A percentile compares a stretch with the other conserved stretches of the same genome.
These are phyloP conservation scores for Claviceps cyperi DNA, from an alignment of 2,329 filamentous ascomycete genomes.

Conservation along the genomic window DNA sequence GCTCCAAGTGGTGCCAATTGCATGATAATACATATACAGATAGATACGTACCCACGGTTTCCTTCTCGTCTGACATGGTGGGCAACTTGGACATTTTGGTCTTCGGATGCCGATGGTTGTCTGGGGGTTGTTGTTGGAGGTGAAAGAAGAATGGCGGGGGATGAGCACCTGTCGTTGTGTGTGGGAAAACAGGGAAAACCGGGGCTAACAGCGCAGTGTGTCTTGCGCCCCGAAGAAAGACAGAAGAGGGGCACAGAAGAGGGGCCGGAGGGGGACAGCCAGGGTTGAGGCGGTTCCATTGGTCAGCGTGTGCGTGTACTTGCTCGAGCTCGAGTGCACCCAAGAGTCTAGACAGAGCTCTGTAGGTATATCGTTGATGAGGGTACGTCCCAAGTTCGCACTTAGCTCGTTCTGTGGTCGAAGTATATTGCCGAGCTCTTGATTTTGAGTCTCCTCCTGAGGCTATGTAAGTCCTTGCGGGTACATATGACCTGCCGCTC, in stretches of 20 bases:
- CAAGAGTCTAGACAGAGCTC: too few species aligned
- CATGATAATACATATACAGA: neutral
- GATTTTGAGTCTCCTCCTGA: too few species aligned
- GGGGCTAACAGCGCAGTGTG: neutral
- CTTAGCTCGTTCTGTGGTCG: too few species aligned
- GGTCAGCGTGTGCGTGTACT: neutral
- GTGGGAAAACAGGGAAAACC: constrained; percentile 1
- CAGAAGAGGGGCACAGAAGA: constrained; percentile 2
- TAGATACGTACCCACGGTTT: constrained; percentile 26
- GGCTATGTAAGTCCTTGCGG: too few species aligned
- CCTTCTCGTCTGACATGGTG: constrained; percentile 33
- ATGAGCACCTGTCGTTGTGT: constrained; percentile 4
- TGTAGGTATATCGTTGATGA: too few species aligned
- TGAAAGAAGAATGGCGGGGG: constrained; percentile 1
- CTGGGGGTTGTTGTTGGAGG: neutral
- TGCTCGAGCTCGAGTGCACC: too few species aligned
- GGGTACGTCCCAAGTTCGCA: too few species aligned
- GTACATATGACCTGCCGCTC: too few species aligned
- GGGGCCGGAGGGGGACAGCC: neutral
- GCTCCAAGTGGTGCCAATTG: too few species aligned
- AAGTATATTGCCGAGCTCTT: too few species aligned
- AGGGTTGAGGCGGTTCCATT: neutral
- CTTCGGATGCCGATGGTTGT: neutral
- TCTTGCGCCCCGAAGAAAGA: neutral
- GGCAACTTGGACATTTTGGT: constrained; percentile 7